phyloP scores from a whole-genome alignment of 768 basidiomycete genomes.

The Clitopilus passeckerianus region DNA sequence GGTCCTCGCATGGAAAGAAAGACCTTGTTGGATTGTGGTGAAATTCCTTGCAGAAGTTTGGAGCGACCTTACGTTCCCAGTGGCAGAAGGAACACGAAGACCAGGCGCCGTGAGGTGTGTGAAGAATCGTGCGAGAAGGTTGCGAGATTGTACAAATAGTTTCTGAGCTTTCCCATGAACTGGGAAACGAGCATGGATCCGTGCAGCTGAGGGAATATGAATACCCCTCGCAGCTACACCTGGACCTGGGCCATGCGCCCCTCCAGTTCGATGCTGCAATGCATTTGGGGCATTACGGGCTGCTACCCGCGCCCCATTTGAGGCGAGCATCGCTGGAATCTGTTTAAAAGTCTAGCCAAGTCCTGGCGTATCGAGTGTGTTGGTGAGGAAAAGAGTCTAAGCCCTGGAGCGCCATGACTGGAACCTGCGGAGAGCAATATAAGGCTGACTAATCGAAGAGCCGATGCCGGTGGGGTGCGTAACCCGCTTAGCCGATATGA shows the following conservation, averaged over 20 bases:
- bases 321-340: constrained; percentile 29
- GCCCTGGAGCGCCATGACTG: neutral
- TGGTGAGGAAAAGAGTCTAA: neutral
- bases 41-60: constrained; percentile 26
- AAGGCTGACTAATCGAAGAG: neutral
- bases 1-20: constrained; percentile 53
- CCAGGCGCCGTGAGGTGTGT: constrained; percentile 57
- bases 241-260: constrained; percentile 13
- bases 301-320: constrained; percentile 34
- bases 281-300: constrained; percentile 33
- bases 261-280: constrained; percentile 15
- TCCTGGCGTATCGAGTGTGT: neutral
- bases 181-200: constrained; percentile 24
- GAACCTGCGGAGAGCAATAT: neutral
- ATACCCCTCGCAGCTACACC: constrained; percentile 32
- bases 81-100: constrained; percentile 22
- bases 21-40: constrained; percentile 43
- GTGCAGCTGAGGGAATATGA: constrained; percentile 37
- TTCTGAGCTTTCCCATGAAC: constrained; percentile 32
- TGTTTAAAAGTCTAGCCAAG: neutral
- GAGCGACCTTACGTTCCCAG: constrained; percentile 19
- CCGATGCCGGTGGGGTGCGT: neutral
- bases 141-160: constrained; percentile 48
- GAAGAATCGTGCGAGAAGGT: constrained; percentile 51
- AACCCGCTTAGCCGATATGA: constrained; percentile 17